phyloP scores from a whole-genome alignment of 768 basidiomycete genomes.

The Phaeotremella skinneri region DNA sequence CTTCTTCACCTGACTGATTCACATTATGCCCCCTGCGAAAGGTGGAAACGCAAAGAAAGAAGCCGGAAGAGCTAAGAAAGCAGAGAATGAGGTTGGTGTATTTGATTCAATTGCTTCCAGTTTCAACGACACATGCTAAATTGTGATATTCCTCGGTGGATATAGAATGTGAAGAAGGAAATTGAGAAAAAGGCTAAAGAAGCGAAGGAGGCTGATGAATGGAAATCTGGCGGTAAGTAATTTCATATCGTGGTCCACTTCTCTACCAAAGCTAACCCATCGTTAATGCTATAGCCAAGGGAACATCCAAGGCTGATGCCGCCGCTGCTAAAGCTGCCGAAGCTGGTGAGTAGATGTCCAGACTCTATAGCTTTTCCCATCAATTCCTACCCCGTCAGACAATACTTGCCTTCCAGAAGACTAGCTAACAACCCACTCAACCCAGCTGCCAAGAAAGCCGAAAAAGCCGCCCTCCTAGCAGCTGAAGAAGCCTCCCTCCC shows the following conservation, averaged over 20 bases:
- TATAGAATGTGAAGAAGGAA: conserved; percentile 36
- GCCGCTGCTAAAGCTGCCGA: conserved; percentile 49
- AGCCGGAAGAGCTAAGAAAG: conserved; percentile 74
- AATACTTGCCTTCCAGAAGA: no score
- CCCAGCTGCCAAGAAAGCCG: conserved; percentile 75
- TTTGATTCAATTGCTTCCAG: not conserved
- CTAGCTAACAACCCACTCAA: not conserved
- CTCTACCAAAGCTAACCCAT: not conserved
- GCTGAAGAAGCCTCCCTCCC: conserved; percentile 70
- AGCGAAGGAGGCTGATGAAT: conserved; percentile 53
- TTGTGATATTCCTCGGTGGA: conserved; percentile 2
- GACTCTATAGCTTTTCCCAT: not conserved
- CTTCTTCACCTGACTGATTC: not conserved
- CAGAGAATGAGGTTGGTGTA: conserved; percentile 49
- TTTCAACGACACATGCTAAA: not conserved
- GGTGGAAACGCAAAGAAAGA: conserved; percentile 91
- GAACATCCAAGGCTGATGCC: conserved; percentile 38
- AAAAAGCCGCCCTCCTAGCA: conserved; percentile 78
- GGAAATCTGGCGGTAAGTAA: conserved; percentile 67
- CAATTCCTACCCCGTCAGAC: not conserved
- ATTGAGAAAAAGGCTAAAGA: conserved; percentile 38
- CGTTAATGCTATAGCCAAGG: conserved; percentile 34
- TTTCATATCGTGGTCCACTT: not conserved
- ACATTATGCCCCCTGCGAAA: conserved; percentile 71
- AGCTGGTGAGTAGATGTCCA: conserved; percentile 26